phyloP scores from a whole-genome alignment of 1,139 yeast genomes.

The Meyerozyma smithsonii region DNA sequence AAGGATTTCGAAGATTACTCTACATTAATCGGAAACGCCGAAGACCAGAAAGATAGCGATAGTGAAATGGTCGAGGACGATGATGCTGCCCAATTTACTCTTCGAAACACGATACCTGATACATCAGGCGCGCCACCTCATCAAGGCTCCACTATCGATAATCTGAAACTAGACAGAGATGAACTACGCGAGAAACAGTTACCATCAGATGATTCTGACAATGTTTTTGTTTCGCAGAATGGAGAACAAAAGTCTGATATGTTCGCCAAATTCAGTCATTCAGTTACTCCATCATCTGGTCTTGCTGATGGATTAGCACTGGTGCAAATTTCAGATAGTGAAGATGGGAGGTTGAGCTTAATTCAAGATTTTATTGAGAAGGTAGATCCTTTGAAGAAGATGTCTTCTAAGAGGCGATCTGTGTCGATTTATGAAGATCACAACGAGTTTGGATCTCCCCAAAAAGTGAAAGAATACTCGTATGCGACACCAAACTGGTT shows the following conservation, averaged over 20 bases:
- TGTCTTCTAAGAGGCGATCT: conserved; percentile 30
- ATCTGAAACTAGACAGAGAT: conserved; percentile 5
- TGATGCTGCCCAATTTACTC: too few species aligned
- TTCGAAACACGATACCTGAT: too few species aligned
- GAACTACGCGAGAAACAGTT: conserved; percentile 2
- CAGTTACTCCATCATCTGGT: conserved; percentile 19
- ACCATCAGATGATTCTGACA: conserved; percentile 4
- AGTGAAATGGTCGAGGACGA: conserved; percentile 10
- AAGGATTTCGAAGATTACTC: conserved; percentile 13
- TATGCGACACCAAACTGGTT: conserved; percentile 39
- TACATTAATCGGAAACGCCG: neutral
- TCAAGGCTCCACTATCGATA: neutral
- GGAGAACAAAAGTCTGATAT: conserved; percentile 12
- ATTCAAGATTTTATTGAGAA: conserved; percentile 34
- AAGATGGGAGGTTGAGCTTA: conserved; percentile 8
- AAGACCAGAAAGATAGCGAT: conserved; percentile 3
- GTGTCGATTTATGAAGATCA: conserved; percentile 38
- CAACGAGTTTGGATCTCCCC: conserved; percentile 27
- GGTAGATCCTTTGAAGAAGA: conserved; percentile 37
- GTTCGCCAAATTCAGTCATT: conserved; percentile 15
- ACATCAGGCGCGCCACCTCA: too few species aligned
- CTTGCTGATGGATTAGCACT: conserved; percentile 36
- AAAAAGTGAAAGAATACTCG: conserved; percentile 26
- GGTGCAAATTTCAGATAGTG: conserved; percentile 27
- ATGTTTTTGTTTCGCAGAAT: conserved; percentile 10